Evolutionary conservation across 768 basidiomycete species (phyloP).

Genomic region (Tricholoma sp.): DNA sequence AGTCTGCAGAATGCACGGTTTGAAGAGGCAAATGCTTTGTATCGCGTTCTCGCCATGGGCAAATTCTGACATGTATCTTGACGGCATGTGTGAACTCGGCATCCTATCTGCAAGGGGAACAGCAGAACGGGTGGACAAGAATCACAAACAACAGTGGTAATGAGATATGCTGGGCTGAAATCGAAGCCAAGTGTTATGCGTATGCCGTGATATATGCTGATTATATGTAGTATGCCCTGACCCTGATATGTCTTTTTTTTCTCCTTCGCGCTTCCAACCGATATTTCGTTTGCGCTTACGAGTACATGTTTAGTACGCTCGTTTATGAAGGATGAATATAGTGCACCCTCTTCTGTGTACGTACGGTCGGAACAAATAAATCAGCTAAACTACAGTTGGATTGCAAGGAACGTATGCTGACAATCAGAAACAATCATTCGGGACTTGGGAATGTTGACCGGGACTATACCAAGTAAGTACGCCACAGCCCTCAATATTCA

Average conservation of each 20-base stretch:
- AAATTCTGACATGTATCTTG: constrained; percentile 26
- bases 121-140: neutral
- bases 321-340: neutral
- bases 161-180: neutral
- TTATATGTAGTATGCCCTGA: neutral
- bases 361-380: too few species aligned
- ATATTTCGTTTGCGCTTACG: neutral
- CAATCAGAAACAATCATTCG: too few species aligned
- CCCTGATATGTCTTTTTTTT: neutral
- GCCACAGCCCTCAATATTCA: neutral
- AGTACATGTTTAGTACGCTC: neutral
- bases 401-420: too few species aligned
- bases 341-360: too few species aligned
- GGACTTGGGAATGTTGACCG: too few species aligned
- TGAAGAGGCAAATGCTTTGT: constrained; percentile 73
- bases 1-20: constrained; percentile 66
- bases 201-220: neutral
- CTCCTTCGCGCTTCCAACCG: neutral
- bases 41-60: constrained; percentile 53
- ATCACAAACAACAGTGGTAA: neutral
- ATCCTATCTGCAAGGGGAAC: neutral
- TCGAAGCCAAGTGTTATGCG: neutral
- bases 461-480: too few species aligned
- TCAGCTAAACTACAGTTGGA: too few species aligned
- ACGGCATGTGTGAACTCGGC: too few species aligned